These are phyloP conservation scores for Wickerhamiella parazyma DNA, from an alignment of 805 yeast genomes.

Conservation along the genomic window DNA sequence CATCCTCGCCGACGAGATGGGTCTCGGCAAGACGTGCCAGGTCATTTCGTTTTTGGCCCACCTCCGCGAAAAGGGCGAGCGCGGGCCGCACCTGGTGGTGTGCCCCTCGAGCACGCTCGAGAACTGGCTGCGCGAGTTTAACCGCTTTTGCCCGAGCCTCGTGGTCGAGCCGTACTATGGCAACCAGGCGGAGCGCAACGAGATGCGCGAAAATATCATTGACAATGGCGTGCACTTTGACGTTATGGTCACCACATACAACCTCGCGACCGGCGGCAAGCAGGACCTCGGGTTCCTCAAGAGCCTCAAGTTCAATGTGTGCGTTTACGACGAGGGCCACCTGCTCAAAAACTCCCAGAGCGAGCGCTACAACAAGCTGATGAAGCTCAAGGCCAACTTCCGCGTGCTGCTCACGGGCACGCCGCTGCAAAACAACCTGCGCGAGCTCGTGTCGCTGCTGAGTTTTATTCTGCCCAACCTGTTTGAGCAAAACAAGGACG, in stretches of 20 bases:
- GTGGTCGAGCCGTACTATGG: slow-evolving; percentile 92
- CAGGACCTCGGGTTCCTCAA: slow-evolving; percentile 69
- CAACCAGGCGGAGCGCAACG: slow-evolving; percentile 68
- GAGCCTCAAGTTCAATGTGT: slow-evolving; percentile 62
- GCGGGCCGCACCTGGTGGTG: slow-evolving; percentile 82
- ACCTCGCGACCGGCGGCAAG: slow-evolving; percentile 76
- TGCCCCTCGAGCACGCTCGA: slow-evolving; percentile 96
- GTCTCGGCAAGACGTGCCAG: slow-evolving; percentile 88
- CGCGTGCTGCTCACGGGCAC: slow-evolving; percentile 88
- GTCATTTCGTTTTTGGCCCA: slow-evolving; percentile 85
- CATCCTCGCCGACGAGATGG: slow-evolving; percentile 98
- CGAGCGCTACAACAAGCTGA: slow-evolving; percentile 75
- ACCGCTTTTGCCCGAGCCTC: slow-evolving; percentile 69
- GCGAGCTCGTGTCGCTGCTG: slow-evolving; percentile 76
- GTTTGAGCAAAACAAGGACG: slow-evolving; percentile 71
- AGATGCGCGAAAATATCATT: slow-evolving; percentile 55
- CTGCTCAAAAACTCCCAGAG: slow-evolving; percentile 81
- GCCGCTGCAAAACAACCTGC: slow-evolving; percentile 85
- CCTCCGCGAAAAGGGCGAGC: slow-evolving; percentile 50
- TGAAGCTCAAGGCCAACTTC: slow-evolving; percentile 73
- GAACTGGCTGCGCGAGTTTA: slow-evolving; percentile 92
- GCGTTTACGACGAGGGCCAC: slow-evolving; percentile 96
- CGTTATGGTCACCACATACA: slow-evolving; percentile 88
- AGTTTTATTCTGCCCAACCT: slow-evolving; percentile 81
- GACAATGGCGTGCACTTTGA: slow-evolving; percentile 48